Conservation (phyloP, 2,329 filamentous ascomycete species). For the Sphaerulina musiva region DNA sequence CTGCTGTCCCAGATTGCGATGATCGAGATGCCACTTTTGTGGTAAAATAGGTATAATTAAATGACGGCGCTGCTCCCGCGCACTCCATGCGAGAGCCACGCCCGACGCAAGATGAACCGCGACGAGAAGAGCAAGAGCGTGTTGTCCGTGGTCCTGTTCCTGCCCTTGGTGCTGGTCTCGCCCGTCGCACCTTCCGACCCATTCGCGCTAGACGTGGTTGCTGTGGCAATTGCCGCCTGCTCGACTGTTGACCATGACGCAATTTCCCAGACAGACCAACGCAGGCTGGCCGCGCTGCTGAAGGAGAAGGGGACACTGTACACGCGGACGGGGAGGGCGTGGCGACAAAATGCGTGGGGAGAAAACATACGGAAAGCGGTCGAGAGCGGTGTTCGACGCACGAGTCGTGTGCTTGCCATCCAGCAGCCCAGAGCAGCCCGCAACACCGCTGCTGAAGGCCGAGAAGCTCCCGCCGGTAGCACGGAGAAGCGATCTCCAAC, state of each 20-base stretch:
- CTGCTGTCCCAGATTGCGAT: background rate
- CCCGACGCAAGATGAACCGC: background rate
- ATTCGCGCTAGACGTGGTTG: background rate
- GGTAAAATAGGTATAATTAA: background rate
- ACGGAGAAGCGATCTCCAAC: slow-evolving; percentile 3
- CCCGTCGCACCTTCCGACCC: background rate
- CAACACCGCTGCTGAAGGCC: slow-evolving; percentile 7
- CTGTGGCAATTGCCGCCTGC: background rate
- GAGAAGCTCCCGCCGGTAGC: slow-evolving; percentile 4
- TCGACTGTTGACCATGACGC: background rate
- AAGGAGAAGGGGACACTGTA: background rate
- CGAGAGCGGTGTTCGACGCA: slow-evolving; percentile 26
- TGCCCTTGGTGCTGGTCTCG: slow-evolving; percentile 3
- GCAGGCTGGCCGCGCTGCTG: background rate
- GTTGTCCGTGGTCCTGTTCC: slow-evolving; percentile 1
- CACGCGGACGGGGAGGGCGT: background rate
- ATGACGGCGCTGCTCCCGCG: background rate
- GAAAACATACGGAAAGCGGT: slow-evolving; percentile 35
- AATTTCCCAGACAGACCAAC: background rate
- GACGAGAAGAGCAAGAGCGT: slow-evolving; percentile 8
- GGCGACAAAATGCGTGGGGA: slow-evolving; percentile 30
- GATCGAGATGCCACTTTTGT: background rate
- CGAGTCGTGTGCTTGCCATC: slow-evolving; percentile 16
- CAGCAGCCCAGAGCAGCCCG: slow-evolving; percentile 24
- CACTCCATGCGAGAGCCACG: background rate